phyloP scores from a whole-genome alignment of 1,139 yeast species.

The Magnusiomyces tetraspermus region DNA sequence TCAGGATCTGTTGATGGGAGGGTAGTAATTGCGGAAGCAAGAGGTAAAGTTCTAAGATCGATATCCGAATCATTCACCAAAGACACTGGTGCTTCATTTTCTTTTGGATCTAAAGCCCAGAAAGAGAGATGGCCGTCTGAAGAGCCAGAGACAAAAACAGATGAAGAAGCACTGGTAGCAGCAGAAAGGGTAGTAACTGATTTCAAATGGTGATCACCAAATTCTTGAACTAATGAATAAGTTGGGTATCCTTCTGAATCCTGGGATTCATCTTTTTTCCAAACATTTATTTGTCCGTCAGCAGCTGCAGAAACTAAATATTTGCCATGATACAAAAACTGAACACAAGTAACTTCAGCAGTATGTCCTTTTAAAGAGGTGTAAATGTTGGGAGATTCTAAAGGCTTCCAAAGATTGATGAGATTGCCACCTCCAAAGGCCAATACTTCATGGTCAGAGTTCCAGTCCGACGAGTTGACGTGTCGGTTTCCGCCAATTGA shows the following conservation, averaged over 20 bases:
- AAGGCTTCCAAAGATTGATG: constrained; percentile 72
- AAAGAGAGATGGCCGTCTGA: constrained; percentile 18
- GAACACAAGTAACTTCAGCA: constrained; percentile 28
- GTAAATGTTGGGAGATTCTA: constrained; percentile 17
- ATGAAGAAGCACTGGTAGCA: constrained; percentile 17
- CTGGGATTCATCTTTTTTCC: constrained; percentile 36
- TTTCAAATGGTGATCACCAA: constrained; percentile 32
- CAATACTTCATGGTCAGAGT: constrained; percentile 34
- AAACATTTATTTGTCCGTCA: constrained; percentile 51
- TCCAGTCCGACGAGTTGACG: constrained; percentile 55
- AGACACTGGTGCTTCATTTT: constrained; percentile 64
- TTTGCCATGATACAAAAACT: constrained; percentile 29
- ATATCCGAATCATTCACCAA: constrained; percentile 18
- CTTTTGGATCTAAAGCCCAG: constrained; percentile 33
- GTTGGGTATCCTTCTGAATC: constrained; percentile 14
- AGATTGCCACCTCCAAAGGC: constrained; percentile 72
- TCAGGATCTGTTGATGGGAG: constrained; percentile 4
- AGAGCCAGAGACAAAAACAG: constrained; percentile 17
- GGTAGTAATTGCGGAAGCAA: constrained; percentile 41
- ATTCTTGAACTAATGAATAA: constrained; percentile 29
- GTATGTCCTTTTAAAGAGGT: constrained; percentile 28
- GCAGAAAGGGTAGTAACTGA: constrained; percentile 42
- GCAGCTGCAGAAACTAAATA: constrained; percentile 55
- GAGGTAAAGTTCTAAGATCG: constrained; percentile 49
- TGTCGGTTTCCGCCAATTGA: constrained; percentile 77